Conservation (phyloP, 2,329 filamentous ascomycete species). For the Alternaria sp. region DNA sequence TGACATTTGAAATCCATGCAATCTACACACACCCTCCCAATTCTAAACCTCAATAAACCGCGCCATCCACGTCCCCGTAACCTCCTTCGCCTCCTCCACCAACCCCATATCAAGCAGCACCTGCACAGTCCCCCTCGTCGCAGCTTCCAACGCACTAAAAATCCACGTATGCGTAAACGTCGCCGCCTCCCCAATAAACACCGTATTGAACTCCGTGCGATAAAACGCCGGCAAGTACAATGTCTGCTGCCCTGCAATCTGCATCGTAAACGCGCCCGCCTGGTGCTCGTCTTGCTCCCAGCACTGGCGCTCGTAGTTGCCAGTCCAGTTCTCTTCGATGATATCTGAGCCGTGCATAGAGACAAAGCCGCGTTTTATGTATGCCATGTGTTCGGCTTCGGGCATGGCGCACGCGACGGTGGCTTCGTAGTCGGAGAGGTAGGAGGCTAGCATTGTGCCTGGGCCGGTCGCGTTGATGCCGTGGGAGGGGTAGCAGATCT, state of each 20-base stretch:
- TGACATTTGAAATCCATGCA: too few species aligned
- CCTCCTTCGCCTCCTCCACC: constrained; percentile 70
- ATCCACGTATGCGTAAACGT: constrained; percentile 74
- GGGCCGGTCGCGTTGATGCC: constrained; percentile 59
- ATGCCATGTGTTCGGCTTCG: constrained; percentile 58
- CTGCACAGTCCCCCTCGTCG: constrained; percentile 66
- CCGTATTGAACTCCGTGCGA: constrained; percentile 68
- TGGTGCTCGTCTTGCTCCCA: constrained; percentile 67
- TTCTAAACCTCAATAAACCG: constrained; percentile 59
- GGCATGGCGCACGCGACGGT: background rate
- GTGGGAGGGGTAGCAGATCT: constrained; percentile 61
- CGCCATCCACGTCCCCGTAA: constrained; percentile 69
- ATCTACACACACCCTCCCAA: too few species aligned
- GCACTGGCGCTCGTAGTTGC: constrained; percentile 66
- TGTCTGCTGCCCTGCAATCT: constrained; percentile 67
- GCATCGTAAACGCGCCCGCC: constrained; percentile 65
- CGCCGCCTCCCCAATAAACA: constrained; percentile 62
- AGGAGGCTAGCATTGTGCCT: constrained; percentile 59
- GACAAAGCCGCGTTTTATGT: constrained; percentile 66
- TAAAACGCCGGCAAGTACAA: constrained; percentile 72
- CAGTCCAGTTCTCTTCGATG: constrained; percentile 65
- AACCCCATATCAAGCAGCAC: constrained; percentile 66
- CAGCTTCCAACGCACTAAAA: constrained; percentile 67
- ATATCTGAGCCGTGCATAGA: constrained; percentile 64
- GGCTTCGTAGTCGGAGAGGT: background rate